Evolutionary conservation across 108 stramenopile genomes (phyloP), one percentile per base, ranked within the genome.

Genomic region (Nitzschia putrida): DNA sequence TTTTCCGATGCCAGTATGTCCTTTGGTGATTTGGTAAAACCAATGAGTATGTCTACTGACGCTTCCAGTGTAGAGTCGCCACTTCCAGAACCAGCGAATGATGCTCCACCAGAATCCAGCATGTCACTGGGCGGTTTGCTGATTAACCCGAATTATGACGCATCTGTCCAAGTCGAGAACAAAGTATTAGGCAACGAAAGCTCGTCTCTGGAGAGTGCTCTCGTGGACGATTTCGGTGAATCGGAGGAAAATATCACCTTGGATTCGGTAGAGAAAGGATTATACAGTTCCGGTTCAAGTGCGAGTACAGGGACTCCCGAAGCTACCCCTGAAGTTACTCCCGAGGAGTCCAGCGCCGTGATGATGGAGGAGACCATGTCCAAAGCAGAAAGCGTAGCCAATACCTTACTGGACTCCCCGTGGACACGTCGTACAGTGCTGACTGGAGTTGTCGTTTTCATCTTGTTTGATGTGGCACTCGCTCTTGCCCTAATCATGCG

Each of bases 1-100:
- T 26, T 13, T 37, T 61, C 71, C n/a, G 71, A 72, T 21, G 10
- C 53, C 3, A 72, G 71, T 40, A 72, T 64, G 61, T 49, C 45
- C 39, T 64, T 72, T 37, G 37, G 18, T 7, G 61, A 16, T 16
- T 56, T 64, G 40, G 52, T 42, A 12, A 44, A 63, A 21, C 61
- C 61, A 45, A 11, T 23, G 18, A 63, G 61, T 43, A 63, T 63
- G 61, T 45, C 61, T 47, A n/a, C 23, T 3, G 61, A 13, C 2
- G 11, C n/a, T 14, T 41, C 43, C 23, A 63, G 61, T 20, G 23
- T 49, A 49, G 29, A 34, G 29, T 34, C 29, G 29, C 47, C 47
- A 49, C n/a, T 18, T 49, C 47, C 47, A 18, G 47, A 44, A 47
- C 38, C 13, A 5, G 4, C 44, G 20, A 23, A 18, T 0, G 20